A percentile compares a stretch with the other conserved stretches of the same genome.
phyloP scores from a whole-genome alignment of 106 monocot genomes.

The Amphibolis antarctica region DNA sequence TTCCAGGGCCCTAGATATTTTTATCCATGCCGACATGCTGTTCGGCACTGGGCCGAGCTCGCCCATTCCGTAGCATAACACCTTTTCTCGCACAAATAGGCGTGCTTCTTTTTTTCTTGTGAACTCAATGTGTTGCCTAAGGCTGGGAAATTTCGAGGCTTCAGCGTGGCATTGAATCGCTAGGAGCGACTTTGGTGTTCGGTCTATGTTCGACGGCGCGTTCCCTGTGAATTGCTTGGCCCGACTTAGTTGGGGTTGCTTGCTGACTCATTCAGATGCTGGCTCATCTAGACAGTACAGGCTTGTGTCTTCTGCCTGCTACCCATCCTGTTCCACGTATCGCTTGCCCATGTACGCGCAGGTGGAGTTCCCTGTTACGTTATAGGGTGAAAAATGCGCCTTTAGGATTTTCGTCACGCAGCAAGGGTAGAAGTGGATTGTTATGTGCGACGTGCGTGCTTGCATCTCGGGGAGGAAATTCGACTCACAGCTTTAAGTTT shows the following conservation, averaged over 20 bases:
- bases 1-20: too few relatives aligned
- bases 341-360: not conserved
- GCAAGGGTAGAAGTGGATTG: not conserved
- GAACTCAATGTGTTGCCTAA: not conserved
- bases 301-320: not conserved
- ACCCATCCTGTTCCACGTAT: not conserved
- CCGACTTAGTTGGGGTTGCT: not conserved
- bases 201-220: not conserved
- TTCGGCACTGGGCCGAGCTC: too few relatives aligned
- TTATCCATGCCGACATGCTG: too few relatives aligned
- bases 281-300: not conserved
- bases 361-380: not conserved
- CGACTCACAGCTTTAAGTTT: constrained; percentile 2
- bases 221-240: not conserved
- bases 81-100: too few relatives aligned
- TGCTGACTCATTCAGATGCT: not conserved
- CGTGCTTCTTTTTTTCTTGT: not conserved
- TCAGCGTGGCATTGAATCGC: not conserved
- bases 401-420: not conserved
- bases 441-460: not conserved
- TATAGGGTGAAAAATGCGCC: not conserved
- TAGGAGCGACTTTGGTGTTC: not conserved
- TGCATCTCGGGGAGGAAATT: not conserved
- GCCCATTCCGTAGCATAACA: too few relatives aligned
- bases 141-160: not conserved